Evolutionary conservation across 495 filamentous ascomycete species (phyloP), one percentile per base, ranked within the genome.

Genomic region (Neurospora sp.): DNA sequence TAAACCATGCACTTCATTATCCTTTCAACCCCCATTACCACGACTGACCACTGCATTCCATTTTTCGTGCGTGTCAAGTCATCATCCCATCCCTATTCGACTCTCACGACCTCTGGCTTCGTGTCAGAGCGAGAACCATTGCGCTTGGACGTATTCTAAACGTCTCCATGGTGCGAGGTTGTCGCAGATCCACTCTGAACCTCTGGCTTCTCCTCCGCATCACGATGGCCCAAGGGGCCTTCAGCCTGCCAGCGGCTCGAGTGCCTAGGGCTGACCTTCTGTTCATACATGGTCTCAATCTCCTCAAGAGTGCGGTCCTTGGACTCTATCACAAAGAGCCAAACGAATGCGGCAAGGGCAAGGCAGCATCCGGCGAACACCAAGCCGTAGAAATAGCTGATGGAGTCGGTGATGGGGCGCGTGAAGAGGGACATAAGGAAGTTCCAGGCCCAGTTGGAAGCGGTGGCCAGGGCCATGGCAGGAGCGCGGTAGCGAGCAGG

Each of bases 401-500:
- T 96, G 11, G 86, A 80, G 74, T 85, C 83, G 72, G 88, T 90
- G 79, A 96, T 94, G 85, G 94, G 80, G 42, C 79, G 77, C 2
- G 79, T 81, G 74, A 81, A 81, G 75, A 81, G 80, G 22, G 73
- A 75, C 71, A 81, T 76, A 72, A 81, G 65, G 37, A 96, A 97
- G 81, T 96, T 97, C 91, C 90, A 96, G 71, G 90, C 87, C 94
- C 94, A 97, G 84, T 96, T 97, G 71, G 89, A 87, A 7, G 91
- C 89, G 1, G 94, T 96, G 18, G 91, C 91, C 20, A 94, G 78
- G 41, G 90, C 91, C 86, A 94, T 94, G 75, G 87, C 89, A 39
- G 88, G 87, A 22, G 91, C 91, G 59, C 93, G 89, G 80, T 94
- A 93, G 68, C 89, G 86, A 71, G 89, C 86, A 27, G 94, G 93